Percentiles rank a stretch among this genome's conserved stretches.
Conservation (phyloP, 441 rosid genomes). For the Sinapis alba region DNA sequence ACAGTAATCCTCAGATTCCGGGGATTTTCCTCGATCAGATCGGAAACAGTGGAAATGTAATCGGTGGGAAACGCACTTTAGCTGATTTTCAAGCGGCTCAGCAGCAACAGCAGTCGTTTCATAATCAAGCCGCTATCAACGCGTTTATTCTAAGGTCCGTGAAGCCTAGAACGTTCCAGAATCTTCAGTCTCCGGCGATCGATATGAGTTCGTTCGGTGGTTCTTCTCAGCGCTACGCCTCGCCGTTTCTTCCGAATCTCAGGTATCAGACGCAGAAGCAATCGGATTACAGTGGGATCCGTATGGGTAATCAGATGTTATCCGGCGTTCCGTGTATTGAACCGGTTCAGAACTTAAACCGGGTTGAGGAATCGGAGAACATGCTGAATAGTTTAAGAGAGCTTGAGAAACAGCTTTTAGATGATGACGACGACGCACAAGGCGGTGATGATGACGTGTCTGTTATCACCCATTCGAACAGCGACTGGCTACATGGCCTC, state of each 20-base stretch:
- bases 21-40: slow-evolving; percentile 70
- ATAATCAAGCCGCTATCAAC: slow-evolving; percentile 45
- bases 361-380: slow-evolving; percentile 56
- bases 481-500: slow-evolving; percentile 85
- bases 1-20: slow-evolving; percentile 47
- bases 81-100: slow-evolving; percentile 64
- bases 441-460: slow-evolving; percentile 64
- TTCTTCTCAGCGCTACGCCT: slow-evolving; percentile 51
- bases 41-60: slow-evolving; percentile 45
- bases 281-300: slow-evolving; percentile 28
- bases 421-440: slow-evolving; percentile 58
- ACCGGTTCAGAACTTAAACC: slow-evolving; percentile 39
- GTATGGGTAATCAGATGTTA: slow-evolving; percentile 26
- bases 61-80: slow-evolving; percentile 67
- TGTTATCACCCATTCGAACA: slow-evolving; percentile 65
- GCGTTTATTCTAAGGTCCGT: slow-evolving; percentile 65
- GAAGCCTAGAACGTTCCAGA: slow-evolving; percentile 58
- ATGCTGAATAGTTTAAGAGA: slow-evolving; percentile 81
- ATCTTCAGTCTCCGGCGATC: slow-evolving; percentile 47
- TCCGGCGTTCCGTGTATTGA: slow-evolving; percentile 43
- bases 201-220: slow-evolving; percentile 24
- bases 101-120: slow-evolving; percentile 37
- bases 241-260: slow-evolving; percentile 57
- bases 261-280: slow-evolving; percentile 42
- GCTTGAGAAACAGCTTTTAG: slow-evolving; percentile 80